A percentile compares a stretch with the other conserved stretches of the same genome.
These are phyloP conservation scores for Musa troglodytarum DNA, from an alignment of 176 grass and related monocot genomes.

Conservation along the genomic window DNA sequence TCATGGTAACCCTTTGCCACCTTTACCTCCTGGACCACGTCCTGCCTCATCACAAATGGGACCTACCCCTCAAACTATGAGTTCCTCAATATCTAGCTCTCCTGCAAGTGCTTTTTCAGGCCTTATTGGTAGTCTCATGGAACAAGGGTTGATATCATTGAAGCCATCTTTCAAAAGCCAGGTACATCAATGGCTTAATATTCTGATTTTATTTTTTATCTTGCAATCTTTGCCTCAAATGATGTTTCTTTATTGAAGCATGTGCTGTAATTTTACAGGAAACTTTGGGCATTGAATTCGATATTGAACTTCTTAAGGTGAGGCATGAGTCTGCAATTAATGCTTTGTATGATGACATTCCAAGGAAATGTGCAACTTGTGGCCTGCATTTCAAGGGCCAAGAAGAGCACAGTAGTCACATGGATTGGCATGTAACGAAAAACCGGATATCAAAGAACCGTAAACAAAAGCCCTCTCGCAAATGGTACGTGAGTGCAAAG, in stretches of 20 bases:
- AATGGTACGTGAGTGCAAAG: conserved; percentile 72
- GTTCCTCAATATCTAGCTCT: conserved; percentile 24
- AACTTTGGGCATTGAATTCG: conserved; percentile 63
- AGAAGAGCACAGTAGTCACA: conserved; percentile 88
- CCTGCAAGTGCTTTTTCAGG: conserved; percentile 45
- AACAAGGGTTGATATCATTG: conserved; percentile 70
- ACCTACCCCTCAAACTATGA: conserved; percentile 37
- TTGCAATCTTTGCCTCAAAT: conserved; percentile 3
- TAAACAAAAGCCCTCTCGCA: conserved; percentile 83
- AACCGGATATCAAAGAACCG: conserved; percentile 82
- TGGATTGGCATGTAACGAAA: conserved; percentile 99
- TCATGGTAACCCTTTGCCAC: conserved; percentile 36
- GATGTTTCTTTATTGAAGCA: conserved; percentile 9
- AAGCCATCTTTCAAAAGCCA: conserved; percentile 36
- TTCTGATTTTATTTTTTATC: neutral
- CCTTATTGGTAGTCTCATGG: conserved; percentile 73
- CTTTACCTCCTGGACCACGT: conserved; percentile 46
- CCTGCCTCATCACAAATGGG: conserved; percentile 42
- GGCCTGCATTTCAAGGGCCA: conserved; percentile 86
- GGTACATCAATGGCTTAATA: conserved; percentile 27
- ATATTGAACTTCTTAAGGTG: conserved; percentile 62
- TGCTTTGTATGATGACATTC: conserved; percentile 66
- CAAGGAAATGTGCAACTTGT: conserved; percentile 93
- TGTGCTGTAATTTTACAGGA: conserved; percentile 34
- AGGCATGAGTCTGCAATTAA: conserved; percentile 60